Base-by-base conservation (phyloP, 2,329 filamentous ascomycete species). In the Fusarium piperis region DNA sequence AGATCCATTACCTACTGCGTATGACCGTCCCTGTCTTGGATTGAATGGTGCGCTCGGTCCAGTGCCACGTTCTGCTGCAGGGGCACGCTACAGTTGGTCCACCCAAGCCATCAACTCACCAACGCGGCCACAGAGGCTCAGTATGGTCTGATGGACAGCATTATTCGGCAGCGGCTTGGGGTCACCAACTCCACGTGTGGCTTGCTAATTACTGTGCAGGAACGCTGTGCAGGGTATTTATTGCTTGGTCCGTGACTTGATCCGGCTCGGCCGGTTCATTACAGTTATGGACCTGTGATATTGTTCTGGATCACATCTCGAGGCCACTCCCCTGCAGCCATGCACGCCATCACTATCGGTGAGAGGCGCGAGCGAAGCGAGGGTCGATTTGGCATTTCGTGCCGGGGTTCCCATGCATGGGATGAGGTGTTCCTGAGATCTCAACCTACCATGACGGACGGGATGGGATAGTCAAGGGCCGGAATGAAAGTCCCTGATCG, bases 171-270 rank as follows among this genome's bases (percentile, higher is more conserved):
- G 53, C 52, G 46, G 41, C 62, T 57, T 65, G 64, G 64, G 62
- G 65, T 58, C 62, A 60, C 32, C 58, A 65, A 59, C 48, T 69
- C 64, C 60, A 63, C 60, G 57, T 28, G 68, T 67, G 69, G 67
- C 67, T 75, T 64, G 60, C 56, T 65, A 65, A 66, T 75, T 73
- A 69, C 74, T 65, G 67, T 57, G 41, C 59, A 64, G 46, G 67
- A 61, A 57, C 63, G 36, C 35, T 36, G 15, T 64, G 26, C 68
- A 72, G 59, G 71, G 72, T 53, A 52, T 59, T 32, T 30, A 61
- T 67, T 46, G 20, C 38, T 20, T 64, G 57, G 70, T 55, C 61
- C 64, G 63, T 68, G 67, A 55, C 46, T 65, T 33, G 46, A 55
- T 62, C 67, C 69, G 67, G 65, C 68, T 73, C 52, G 73, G 58